Conservation (phyloP, 164 flowering plant genomes). For the Nelumbo lutea region DNA sequence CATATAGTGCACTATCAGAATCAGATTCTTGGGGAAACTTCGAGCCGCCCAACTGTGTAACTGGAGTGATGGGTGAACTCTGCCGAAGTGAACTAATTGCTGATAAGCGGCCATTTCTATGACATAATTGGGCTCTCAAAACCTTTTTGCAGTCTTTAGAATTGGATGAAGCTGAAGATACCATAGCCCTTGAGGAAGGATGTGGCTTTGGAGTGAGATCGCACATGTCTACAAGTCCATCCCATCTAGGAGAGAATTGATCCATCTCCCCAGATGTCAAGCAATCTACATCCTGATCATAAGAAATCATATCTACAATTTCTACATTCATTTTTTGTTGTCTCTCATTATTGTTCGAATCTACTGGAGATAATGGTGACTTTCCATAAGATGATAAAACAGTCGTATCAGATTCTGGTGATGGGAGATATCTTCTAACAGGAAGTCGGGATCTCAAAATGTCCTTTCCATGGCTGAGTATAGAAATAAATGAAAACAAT, state of each 20-base stretch:
- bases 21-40: conserved; percentile 22
- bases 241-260: conserved; percentile 23
- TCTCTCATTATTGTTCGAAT: conserved; percentile 18
- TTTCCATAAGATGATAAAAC: conserved; percentile 23
- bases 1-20: conserved; percentile 19
- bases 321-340: conserved; percentile 19
- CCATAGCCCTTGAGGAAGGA: conserved; percentile 16
- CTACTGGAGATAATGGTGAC: conserved; percentile 20
- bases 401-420: conserved; percentile 42
- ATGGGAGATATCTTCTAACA: conserved; percentile 26
- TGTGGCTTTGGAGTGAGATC: conserved; percentile 22
- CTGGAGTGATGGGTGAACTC: conserved; percentile 43
- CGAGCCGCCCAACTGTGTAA: conserved; percentile 20
- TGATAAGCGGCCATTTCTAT: conserved; percentile 19
- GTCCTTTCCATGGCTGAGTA: conserved; percentile 27
- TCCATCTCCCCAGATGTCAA: conserved; percentile 7
- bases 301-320: conserved; percentile 14
- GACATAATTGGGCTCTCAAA: conserved; percentile 18
- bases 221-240: conserved; percentile 17
- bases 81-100: conserved; percentile 35
- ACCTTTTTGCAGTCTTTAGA: conserved; percentile 14
- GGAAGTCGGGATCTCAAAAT: conserved; percentile 24
- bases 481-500: neutral
- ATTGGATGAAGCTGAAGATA: conserved; percentile 30
- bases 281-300: conserved; percentile 17